Percentiles rank a stretch among this genome's conserved stretches.
phyloP scores from a whole-genome alignment of 805 yeast species.

The Candida michaelii region DNA sequence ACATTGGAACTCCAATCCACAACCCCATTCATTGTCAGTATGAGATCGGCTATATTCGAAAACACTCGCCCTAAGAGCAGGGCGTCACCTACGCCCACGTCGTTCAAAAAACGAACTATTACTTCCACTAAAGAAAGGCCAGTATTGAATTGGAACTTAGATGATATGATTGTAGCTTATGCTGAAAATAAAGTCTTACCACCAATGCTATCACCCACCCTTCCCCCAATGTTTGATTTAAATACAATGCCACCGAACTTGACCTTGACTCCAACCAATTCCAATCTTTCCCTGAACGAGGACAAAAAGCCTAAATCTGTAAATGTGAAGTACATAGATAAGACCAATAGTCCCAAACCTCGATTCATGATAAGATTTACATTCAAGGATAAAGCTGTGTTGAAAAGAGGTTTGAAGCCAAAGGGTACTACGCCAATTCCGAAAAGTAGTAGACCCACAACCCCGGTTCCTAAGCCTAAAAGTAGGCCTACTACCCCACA shows the following conservation, averaged over 20 bases:
- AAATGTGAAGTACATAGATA: constrained; percentile 29
- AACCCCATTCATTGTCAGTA: no score
- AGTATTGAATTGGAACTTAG: constrained; percentile 31
- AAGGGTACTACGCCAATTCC: background rate
- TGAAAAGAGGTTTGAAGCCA: background rate
- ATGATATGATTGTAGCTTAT: constrained; percentile 36
- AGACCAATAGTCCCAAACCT: constrained; percentile 18
- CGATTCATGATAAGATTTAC: constrained; percentile 18
- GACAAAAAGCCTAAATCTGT: constrained; percentile 1
- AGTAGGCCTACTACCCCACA: background rate
- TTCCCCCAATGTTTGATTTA: constrained; percentile 22
- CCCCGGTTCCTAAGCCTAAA: constrained; percentile 1
- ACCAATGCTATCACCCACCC: constrained; percentile 38
- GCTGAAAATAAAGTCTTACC: constrained; percentile 35
- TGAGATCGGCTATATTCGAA: constrained; percentile 34
- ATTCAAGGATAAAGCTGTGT: background rate
- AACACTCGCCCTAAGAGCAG: constrained; percentile 8
- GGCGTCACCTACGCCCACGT: constrained; percentile 7
- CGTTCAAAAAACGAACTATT: constrained; percentile 5
- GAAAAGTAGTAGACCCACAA: constrained; percentile 2
- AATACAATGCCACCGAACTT: background rate
- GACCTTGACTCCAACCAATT: background rate
- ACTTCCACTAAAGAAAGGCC: background rate
- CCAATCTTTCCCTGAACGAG: background rate
- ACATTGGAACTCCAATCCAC: no score